phyloP scores from a whole-genome alignment of 2,329 filamentous ascomycete genomes.

The Scopulariopsis brevicaulis region DNA sequence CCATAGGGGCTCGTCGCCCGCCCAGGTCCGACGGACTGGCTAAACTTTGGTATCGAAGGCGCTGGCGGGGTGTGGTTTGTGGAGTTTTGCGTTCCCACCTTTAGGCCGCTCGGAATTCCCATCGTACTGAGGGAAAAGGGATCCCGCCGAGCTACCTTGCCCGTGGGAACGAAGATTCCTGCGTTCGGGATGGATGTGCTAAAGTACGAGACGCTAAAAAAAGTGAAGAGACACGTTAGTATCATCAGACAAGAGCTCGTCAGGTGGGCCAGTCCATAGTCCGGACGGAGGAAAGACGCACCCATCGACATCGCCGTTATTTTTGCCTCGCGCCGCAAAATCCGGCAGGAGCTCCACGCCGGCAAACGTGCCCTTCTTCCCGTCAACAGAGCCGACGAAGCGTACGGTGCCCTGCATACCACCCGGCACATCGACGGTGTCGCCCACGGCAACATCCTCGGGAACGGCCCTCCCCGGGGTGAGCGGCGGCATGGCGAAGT shows the following conservation, averaged over 20 bases:
- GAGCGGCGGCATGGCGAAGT: slow-evolving; percentile 25
- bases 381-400: slow-evolving; percentile 76
- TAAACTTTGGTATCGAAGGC: slow-evolving; percentile 65
- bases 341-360: slow-evolving; percentile 81
- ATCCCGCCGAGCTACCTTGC: slow-evolving; percentile 64
- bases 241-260: background rate
- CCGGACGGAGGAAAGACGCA: slow-evolving; percentile 27
- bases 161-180: slow-evolving; percentile 85
- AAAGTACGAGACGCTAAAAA: slow-evolving; percentile 51
- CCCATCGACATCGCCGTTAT: slow-evolving; percentile 93
- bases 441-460: slow-evolving; percentile 59
- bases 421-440: slow-evolving; percentile 82
- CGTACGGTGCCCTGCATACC: slow-evolving; percentile 85
- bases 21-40: slow-evolving; percentile 72
- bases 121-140: slow-evolving; percentile 56
- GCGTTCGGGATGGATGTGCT: slow-evolving; percentile 64
- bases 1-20: slow-evolving; percentile 60
- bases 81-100: slow-evolving; percentile 42
- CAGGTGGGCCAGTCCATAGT: background rate
- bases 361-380: slow-evolving; percentile 84
- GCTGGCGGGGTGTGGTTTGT: slow-evolving; percentile 53
- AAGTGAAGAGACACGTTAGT: background rate
- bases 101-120: slow-evolving; percentile 42
- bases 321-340: slow-evolving; percentile 79
- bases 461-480: slow-evolving; percentile 40